Base-by-base conservation (phyloP, 2,329 filamentous ascomycete genomes). In the Trichoderma sp. region DNA sequence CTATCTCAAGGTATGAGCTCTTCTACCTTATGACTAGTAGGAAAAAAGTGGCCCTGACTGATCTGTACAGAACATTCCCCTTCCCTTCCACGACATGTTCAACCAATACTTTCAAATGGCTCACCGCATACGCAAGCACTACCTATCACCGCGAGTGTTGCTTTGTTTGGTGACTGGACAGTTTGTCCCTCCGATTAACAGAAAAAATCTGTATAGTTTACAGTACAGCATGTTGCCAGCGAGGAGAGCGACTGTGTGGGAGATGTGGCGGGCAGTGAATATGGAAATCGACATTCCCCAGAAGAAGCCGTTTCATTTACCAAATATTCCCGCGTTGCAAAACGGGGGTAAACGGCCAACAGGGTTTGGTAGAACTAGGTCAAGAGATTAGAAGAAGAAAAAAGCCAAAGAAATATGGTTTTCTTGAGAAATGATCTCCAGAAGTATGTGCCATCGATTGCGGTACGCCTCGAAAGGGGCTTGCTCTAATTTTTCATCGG, bases 191-290 rank as follows among this genome's bases (percentile, higher is more conserved):
- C 95, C 97, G 0, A 97, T 99, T 63, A 95, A 98, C 79, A 89
- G 97, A 67, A 95, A 95, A 79, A 97, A 96, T 78, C 86, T 99
- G 65, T 99, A 99, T 82, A 97, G 94, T 76, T 85, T 99, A 77
- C 96, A 99, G 83, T 99, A 99, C 82, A 97, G 94, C 83, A 98
- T 98, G 94, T 86, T 99, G 53, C 97, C 97, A 0, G 92, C 93
- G 8, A 88, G 89, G 69, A 86, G 97, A 58, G 92, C 93, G 0
- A 90, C 91, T 2, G 92, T 98, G 71, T 86, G 88, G 76, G 94
- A 98, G 79, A 91, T 98, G 80, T 99, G 97, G 96, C 85, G 87
- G 57, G 87, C 89, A 51, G 83, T 96, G 70, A 92, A 88, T 73
- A 83, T 82, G 34, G 78, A 87, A 60, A 72, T 73, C 43, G 70